phyloP scores from a whole-genome alignment of 2,329 filamentous ascomycete genomes.

The Diatrype stigma region DNA sequence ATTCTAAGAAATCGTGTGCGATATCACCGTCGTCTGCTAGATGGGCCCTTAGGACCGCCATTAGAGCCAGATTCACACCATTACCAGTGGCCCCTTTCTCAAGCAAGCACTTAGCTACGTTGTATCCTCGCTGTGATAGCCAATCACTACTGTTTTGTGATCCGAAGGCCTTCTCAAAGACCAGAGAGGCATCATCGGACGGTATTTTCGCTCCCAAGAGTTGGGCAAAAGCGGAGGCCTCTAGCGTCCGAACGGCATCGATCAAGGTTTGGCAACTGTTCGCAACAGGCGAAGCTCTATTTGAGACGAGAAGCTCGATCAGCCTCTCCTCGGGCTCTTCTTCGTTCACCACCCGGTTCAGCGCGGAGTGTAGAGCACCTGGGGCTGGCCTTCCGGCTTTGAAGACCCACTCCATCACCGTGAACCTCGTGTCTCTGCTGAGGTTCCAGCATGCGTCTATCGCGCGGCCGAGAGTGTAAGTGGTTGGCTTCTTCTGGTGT shows the following conservation, averaged over 20 bases:
- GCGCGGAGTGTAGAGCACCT: constrained; percentile 46
- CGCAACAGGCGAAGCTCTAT: constrained; percentile 48
- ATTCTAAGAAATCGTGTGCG: constrained; percentile 41
- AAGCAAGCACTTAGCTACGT: constrained; percentile 44
- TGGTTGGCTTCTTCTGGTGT: constrained; percentile 42
- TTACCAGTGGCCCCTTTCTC: constrained; percentile 44
- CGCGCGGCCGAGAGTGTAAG: constrained; percentile 43
- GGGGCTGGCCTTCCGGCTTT: constrained; percentile 44
- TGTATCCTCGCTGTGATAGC: constrained; percentile 44
- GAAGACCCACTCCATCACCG: constrained; percentile 47
- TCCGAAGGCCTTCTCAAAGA: constrained; percentile 42
- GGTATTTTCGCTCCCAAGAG: constrained; percentile 41
- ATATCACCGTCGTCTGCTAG: constrained; percentile 34
- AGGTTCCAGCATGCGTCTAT: constrained; percentile 53
- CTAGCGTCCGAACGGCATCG: constrained; percentile 40
- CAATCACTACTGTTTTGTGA: constrained; percentile 37
- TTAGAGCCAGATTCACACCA: constrained; percentile 41
- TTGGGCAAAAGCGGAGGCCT: constrained; percentile 35
- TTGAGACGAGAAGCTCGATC: constrained; percentile 43
- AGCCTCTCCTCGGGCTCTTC: constrained; percentile 45
- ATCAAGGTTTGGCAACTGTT: constrained; percentile 51
- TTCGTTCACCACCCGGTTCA: constrained; percentile 51
- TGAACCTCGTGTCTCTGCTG: constrained; percentile 42
- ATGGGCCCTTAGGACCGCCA: constrained; percentile 41
- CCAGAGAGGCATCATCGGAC: constrained; percentile 38